phyloP scores from a whole-genome alignment of 2,329 filamentous ascomycete species.

The Diaporthe aspalathi region DNA sequence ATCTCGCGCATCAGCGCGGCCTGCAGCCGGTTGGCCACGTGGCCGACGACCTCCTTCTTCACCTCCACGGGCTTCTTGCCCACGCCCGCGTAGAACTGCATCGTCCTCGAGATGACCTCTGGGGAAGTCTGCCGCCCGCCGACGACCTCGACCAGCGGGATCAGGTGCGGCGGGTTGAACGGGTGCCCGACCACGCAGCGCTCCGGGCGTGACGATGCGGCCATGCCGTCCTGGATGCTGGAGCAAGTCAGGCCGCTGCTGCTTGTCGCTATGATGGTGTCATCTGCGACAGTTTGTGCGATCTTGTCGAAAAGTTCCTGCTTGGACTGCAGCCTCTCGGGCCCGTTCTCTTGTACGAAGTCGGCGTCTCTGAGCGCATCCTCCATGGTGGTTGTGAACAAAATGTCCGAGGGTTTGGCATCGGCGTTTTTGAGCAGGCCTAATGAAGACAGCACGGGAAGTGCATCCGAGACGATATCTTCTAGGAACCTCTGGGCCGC shows the following conservation, averaged over 20 bases:
- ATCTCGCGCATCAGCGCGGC: constrained; percentile 51
- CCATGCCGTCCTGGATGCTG: constrained; percentile 44
- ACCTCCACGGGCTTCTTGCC: constrained; percentile 55
- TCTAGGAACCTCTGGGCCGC: constrained; percentile 46
- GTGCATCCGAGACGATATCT: constrained; percentile 29
- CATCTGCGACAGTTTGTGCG: constrained; percentile 44
- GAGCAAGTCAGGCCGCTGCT: constrained; percentile 53
- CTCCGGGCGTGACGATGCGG: constrained; percentile 42
- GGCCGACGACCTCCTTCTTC: constrained; percentile 54
- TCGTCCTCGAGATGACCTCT: constrained; percentile 44
- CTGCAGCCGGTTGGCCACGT: constrained; percentile 59
- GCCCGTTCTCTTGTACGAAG: constrained; percentile 54
- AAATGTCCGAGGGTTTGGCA: constrained; percentile 34
- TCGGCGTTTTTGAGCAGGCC: constrained; percentile 37
- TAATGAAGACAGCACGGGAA: constrained; percentile 35
- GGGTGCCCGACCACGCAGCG: constrained; percentile 58
- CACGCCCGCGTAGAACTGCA: constrained; percentile 52
- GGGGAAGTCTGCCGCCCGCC: constrained; percentile 48
- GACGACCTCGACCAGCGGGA: constrained; percentile 60
- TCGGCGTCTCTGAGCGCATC: constrained; percentile 43
- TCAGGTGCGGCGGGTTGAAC: constrained; percentile 61
- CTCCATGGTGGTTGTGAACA: constrained; percentile 35
- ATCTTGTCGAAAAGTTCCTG: constrained; percentile 50
- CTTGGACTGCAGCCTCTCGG: constrained; percentile 54
- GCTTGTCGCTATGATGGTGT: constrained; percentile 54